Conservation (phyloP, 2,329 filamentous ascomycete genomes). For the Metarhizium robertsii region DNA sequence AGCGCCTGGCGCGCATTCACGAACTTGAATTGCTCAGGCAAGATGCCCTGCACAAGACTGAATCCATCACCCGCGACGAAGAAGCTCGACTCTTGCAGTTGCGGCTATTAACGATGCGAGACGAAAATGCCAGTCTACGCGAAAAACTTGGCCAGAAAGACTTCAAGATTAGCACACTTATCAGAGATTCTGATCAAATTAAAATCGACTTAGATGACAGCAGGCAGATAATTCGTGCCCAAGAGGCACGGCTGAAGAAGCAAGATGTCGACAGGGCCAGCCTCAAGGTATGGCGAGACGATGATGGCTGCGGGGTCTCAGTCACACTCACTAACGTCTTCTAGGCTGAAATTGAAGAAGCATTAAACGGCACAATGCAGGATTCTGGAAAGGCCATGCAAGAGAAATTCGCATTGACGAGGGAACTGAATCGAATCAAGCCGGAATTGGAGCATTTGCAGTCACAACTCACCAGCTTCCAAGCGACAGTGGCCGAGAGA, state of each 20-base stretch:
- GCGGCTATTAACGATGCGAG: conserved; percentile 59
- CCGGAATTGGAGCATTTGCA: conserved; percentile 48
- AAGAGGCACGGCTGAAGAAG: conserved; percentile 38
- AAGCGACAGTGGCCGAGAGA: conserved; percentile 68
- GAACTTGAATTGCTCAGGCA: conserved; percentile 64
- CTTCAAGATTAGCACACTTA: conserved; percentile 43
- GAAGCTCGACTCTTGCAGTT: conserved; percentile 60
- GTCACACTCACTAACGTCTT: conserved; percentile 7
- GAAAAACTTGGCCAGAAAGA: conserved; percentile 53
- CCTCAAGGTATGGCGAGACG: conserved; percentile 31
- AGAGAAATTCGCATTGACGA: conserved; percentile 43
- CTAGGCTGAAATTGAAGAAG: conserved; percentile 60
- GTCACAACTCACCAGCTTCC: conserved; percentile 48
- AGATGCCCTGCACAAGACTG: conserved; percentile 51
- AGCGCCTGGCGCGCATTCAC: conserved; percentile 39
- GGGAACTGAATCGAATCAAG: conserved; percentile 42
- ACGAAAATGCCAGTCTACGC: conserved; percentile 62
- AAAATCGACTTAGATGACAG: conserved; percentile 32
- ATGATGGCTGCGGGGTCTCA: neutral
- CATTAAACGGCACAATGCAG: conserved; percentile 55
- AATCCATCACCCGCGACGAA: conserved; percentile 66
- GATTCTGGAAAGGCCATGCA: conserved; percentile 62
- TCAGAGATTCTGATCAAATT: conserved; percentile 29
- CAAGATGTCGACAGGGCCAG: conserved; percentile 39
- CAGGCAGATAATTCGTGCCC: conserved; percentile 31